These are phyloP conservation scores for Punica granatum DNA, from an alignment of 345 rosid genomes.

Conservation along the genomic window DNA sequence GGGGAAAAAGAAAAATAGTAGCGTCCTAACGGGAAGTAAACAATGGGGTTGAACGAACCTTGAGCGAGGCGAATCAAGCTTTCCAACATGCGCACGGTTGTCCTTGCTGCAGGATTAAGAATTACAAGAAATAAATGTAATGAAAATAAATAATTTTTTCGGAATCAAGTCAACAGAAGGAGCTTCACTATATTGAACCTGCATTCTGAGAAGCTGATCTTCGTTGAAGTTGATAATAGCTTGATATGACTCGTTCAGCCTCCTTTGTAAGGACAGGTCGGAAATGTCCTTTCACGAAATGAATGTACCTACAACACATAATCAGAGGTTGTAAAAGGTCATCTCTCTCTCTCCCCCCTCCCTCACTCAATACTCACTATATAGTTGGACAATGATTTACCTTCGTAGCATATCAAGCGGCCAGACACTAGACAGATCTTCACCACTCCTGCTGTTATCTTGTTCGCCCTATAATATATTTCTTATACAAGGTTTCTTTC, in stretches of 20 bases:
- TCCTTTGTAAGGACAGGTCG: constrained; percentile 75
- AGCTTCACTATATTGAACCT: constrained; percentile 33
- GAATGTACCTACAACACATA: constrained; percentile 56
- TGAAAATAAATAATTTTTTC: background rate
- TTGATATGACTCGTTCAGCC: constrained; percentile 83
- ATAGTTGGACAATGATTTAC: constrained; percentile 23
- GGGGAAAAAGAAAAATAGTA: background rate
- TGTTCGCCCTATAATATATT: constrained; percentile 32
- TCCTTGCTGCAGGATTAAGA: constrained; percentile 57
- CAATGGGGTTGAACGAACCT: constrained; percentile 35
- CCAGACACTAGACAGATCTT: constrained; percentile 56
- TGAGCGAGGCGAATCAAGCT: constrained; percentile 93
- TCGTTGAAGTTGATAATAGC: constrained; percentile 92
- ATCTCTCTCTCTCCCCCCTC: background rate
- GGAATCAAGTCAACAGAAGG: constrained; percentile 1
- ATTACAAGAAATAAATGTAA: background rate
- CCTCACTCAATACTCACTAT: background rate
- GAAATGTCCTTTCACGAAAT: constrained; percentile 68
- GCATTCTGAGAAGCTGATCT: constrained; percentile 87
- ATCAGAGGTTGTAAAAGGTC: constrained; percentile 1
- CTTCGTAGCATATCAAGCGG: constrained; percentile 71
- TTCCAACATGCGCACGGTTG: constrained; percentile 96
- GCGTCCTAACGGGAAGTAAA: background rate
- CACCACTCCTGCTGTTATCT: constrained; percentile 28
- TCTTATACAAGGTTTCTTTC: background rate